Evolutionary conservation across 805 yeast species (phyloP), one percentile per base, ranked within the genome.

Genomic region (Candida nonsorbophila): DNA sequence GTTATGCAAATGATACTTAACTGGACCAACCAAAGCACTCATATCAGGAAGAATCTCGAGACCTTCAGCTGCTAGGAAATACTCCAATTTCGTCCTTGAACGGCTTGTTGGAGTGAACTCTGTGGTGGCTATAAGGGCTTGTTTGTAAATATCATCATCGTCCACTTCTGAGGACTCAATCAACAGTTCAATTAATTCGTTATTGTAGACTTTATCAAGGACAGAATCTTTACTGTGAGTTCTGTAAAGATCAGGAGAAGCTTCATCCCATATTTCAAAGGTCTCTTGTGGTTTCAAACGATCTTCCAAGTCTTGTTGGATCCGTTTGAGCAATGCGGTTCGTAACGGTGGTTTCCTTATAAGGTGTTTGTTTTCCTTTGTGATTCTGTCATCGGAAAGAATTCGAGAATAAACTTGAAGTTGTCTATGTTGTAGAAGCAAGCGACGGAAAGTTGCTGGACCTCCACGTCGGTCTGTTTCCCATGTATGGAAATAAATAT

Each of bases 281-380:
- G 61, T 45, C 18, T 57, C 64, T 32, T 55, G 59, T 3, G 62
- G 63, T 23, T 42, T 31, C 27, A 47, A 33, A 14, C 47, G 37
- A 20, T 45, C 47, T 26, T 42, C 45, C 23, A 55, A 43, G 26
- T 53, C 54, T 24, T 40, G 35, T 18, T 30, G 10, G 12, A 34
- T 20, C 11, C 16, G 11, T 6, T 28, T 17, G 10, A 34, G 14
- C 7, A 34, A 15, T 6, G 23, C 22, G 19, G 18, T 26, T 25
- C 25, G 27, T 20, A 30, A 20, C 13, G 17, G 10, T 3, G 30
- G 29, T 20, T 25, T 23, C 5, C 17, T n/a, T 6, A 33, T 20
- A n/a, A n/a, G n/a, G n/a, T n/a, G n/a, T n/a, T n/a, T n/a, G n/a
- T n/a, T n/a, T n/a, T n/a, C n/a, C n/a, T n/a, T n/a, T n/a, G n/a